Conservation (phyloP, 768 basidiomycete genomes). For the Amanita thiersii region DNA sequence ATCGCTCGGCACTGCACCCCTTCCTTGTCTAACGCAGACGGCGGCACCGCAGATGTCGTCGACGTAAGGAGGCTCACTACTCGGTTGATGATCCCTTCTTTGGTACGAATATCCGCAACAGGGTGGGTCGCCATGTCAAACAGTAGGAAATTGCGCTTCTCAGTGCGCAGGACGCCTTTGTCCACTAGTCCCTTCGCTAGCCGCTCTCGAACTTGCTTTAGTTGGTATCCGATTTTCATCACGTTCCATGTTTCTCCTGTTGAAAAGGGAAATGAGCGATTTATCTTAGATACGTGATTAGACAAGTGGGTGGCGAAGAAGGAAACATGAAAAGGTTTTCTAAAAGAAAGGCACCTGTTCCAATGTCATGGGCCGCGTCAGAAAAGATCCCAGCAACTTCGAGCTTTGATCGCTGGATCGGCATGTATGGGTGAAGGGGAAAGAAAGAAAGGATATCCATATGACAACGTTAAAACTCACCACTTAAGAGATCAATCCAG, state of each 20-base stretch:
- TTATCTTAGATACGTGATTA: background rate
- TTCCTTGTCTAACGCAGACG: slow-evolving; percentile 65
- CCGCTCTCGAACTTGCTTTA: slow-evolving; percentile 97
- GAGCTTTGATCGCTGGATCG: too few relatives aligned
- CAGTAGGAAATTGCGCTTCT: slow-evolving; percentile 96
- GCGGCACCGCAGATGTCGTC: slow-evolving; percentile 73
- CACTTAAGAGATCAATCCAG: slow-evolving; percentile 94
- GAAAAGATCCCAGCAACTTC: too few relatives aligned
- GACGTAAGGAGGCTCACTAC: slow-evolving; percentile 73
- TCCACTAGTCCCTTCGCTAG: slow-evolving; percentile 96
- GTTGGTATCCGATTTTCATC: slow-evolving; percentile 98
- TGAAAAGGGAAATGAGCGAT: slow-evolving; percentile 1
- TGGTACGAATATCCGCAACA: slow-evolving; percentile 86
- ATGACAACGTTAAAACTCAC: slow-evolving; percentile 36
- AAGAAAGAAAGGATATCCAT: background rate
- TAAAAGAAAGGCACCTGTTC: too few relatives aligned
- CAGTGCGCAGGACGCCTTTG: slow-evolving; percentile 97
- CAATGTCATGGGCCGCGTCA: too few relatives aligned
- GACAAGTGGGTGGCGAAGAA: background rate
- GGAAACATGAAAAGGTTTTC: too few relatives aligned
- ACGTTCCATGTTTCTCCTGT: slow-evolving; percentile 99
- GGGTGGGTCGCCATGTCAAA: slow-evolving; percentile 99
- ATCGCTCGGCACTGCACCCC: slow-evolving; percentile 73
- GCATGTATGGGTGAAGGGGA: background rate
- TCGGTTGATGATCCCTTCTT: slow-evolving; percentile 76